Base-by-base conservation (phyloP, 495 filamentous ascomycete genomes). In the Penicillium verhagenii region DNA sequence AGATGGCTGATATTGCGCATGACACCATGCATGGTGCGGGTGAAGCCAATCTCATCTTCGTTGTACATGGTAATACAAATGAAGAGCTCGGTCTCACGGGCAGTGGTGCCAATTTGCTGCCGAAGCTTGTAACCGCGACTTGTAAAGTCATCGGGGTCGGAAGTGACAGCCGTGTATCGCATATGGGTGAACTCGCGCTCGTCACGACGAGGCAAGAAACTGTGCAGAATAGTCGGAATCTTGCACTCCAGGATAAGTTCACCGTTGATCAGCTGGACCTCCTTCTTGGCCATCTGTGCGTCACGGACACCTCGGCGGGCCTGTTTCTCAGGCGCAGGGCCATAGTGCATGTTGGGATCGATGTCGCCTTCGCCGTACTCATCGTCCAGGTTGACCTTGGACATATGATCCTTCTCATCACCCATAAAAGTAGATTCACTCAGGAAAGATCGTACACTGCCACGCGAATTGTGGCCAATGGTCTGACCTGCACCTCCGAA, bases 101-200 rank as follows among this genome's bases (percentile, higher is more conserved):
- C 74, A 0, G 91, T 97, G 48, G 72, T 82, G 5, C 90, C 90
- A 52, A 97, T 90, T 67, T 95, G 92, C 71, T 97, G 95, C n/a
- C 95, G 87, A 61, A 99, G 70, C 69, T 95, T 94, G 75, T 97
- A 99, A 0, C 94, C 93, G 47, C 84, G 79, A 14, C 82, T 77
- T 0, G 89, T 86, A 59, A 95, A 99, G 64, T 99, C 92, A 67
- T 97, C 92, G 0, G 95, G 95, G 66, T 99, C 95, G 65, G 93
- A 97, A 1, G 95, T 99, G 31, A 96, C 94, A n/a, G 95, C 95
- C 26, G 95, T 97, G 66, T 99, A 99, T n/a, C 95, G 88, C 95
- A 97, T 97, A 68, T 99, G 93, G 1, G 95, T 99, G 68, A 97
- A 99, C 70, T 99, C 95, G 45, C 90, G 83, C 57, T 96, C 92